A percentile compares a stretch with the other conserved stretches of the same genome.
phyloP scores from a whole-genome alignment of 352 stramenopile genomes.

The Phytophthora kernoviae region DNA sequence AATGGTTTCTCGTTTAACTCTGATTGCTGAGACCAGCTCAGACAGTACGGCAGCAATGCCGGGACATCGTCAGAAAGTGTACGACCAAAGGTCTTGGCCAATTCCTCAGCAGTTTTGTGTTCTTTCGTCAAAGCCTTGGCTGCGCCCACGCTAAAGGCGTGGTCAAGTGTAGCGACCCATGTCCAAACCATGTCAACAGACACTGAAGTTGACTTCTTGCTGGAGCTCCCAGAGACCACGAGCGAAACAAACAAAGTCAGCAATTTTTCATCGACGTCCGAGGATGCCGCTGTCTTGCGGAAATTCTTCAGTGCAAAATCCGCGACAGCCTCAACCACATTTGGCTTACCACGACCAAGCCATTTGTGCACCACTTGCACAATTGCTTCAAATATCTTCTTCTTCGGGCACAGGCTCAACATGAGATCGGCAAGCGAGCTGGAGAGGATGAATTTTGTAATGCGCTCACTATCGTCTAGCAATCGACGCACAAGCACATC shows the following conservation, averaged over 20 bases:
- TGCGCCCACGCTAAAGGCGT: constrained; percentile 50
- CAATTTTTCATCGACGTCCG: constrained; percentile 57
- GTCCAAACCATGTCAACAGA: constrained; percentile 43
- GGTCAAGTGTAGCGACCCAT: constrained; percentile 56
- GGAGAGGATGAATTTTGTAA: constrained; percentile 62
- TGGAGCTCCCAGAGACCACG: constrained; percentile 11
- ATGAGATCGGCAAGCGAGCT: constrained; percentile 62
- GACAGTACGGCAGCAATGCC: constrained; percentile 56
- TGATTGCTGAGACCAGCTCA: constrained; percentile 62
- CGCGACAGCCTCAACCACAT: constrained; percentile 51
- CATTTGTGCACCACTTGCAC: constrained; percentile 63
- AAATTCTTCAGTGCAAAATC: constrained; percentile 63
- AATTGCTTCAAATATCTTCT: constrained; percentile 57
- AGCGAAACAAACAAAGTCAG: constrained; percentile 70
- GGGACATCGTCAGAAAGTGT: constrained; percentile 44
- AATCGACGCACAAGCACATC: constrained; percentile 72
- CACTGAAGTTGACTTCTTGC: constrained; percentile 23
- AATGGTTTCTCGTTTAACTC: constrained; percentile 51
- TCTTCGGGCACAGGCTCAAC: constrained; percentile 53
- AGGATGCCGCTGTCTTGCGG: constrained; percentile 23
- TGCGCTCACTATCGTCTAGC: constrained; percentile 75
- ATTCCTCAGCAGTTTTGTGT: constrained; percentile 22
- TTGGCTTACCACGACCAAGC: constrained; percentile 22
- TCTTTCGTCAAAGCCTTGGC: constrained; percentile 9
- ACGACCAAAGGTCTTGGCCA: constrained; percentile 49